Conservation (phyloP, 495 filamentous ascomycete species). For the Melanomma pulvis-pyrius region DNA sequence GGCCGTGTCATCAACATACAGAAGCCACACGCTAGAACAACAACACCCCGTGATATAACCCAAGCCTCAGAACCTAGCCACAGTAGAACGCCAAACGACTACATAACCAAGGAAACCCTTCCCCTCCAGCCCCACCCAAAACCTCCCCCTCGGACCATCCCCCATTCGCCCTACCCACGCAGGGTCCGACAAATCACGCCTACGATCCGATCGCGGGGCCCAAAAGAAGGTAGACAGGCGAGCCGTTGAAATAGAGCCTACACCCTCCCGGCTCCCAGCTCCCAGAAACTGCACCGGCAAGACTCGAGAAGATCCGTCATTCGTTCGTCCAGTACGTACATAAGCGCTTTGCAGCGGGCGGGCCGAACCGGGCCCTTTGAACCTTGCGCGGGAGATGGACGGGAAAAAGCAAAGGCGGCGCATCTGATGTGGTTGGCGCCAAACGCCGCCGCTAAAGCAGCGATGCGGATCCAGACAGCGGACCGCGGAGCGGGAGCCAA, state of each 20-base stretch:
- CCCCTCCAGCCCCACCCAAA: not conserved
- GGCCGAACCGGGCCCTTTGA: slow-evolving; percentile 25
- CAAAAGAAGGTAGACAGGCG: not conserved
- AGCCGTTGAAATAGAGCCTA: not conserved
- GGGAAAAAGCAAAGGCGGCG: slow-evolving; percentile 20
- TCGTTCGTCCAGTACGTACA: slow-evolving; percentile 18
- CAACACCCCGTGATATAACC: not conserved
- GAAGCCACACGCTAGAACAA: not conserved
- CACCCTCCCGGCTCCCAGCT: not conserved
- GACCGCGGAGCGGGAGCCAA: slow-evolving; percentile 14
- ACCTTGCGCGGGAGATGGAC: no score
- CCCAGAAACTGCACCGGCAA: not conserved
- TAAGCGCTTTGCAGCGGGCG: slow-evolving; percentile 38
- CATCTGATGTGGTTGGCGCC: not conserved
- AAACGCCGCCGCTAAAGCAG: slow-evolving; percentile 27
- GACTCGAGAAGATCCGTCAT: not conserved
- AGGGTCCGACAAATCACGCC: slow-evolving; percentile 9
- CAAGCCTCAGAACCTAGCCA: not conserved
- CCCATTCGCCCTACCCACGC: not conserved
- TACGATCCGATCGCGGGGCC: not conserved
- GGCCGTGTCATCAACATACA: slow-evolving; percentile 1
- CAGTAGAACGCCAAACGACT: not conserved
- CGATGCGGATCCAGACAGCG: not conserved
- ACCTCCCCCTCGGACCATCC: not conserved
- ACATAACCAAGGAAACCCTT: not conserved